Conservation (phyloP, 805 yeast species). For the Wickerhamiella sergipiensis region DNA sequence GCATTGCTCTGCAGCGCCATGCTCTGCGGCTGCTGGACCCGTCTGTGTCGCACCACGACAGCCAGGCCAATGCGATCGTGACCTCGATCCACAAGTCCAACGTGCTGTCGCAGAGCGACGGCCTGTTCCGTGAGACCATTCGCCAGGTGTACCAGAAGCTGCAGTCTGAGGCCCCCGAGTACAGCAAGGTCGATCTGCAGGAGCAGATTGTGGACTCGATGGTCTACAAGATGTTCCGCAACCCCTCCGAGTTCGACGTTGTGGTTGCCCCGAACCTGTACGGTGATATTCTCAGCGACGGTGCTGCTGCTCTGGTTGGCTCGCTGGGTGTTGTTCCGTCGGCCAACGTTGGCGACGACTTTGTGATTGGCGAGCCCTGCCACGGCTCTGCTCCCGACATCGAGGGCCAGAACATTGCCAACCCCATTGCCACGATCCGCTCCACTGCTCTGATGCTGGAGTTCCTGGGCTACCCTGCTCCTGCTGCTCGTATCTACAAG, state of each 20-base stretch:
- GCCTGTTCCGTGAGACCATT: constrained; percentile 86
- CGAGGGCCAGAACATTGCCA: constrained; percentile 77
- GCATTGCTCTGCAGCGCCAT: constrained; percentile 86
- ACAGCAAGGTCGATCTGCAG: constrained; percentile 48
- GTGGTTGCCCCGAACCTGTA: constrained; percentile 97
- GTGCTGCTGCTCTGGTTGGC: constrained; percentile 97
- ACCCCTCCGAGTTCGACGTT: constrained; percentile 93
- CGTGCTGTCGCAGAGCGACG: constrained; percentile 84
- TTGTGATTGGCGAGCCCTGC: constrained; percentile 98
- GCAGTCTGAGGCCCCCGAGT: constrained; percentile 31
- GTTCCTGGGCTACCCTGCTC: constrained; percentile 79
- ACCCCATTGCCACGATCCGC: constrained; percentile 96
- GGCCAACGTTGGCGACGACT: constrained; percentile 91
- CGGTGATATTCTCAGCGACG: constrained; percentile 93
- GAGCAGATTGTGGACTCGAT: constrained; percentile 98
- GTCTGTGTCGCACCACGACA: constrained; percentile 23
- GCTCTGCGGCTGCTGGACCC: constrained; percentile 45
- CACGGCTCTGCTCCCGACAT: constrained; percentile 99
- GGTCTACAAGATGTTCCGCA: constrained; percentile 98
- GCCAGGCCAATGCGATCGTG: constrained; percentile 47
- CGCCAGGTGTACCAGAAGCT: constrained; percentile 37
- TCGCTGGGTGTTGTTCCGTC: constrained; percentile 97
- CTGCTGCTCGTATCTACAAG: constrained; percentile 82
- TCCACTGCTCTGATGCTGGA: constrained; percentile 96
- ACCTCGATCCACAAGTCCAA: constrained; percentile 96